Evolutionary conservation across 805 yeast species (phyloP), one percentile per base, ranked within the genome.

Genomic region (Ogataea corticis): DNA sequence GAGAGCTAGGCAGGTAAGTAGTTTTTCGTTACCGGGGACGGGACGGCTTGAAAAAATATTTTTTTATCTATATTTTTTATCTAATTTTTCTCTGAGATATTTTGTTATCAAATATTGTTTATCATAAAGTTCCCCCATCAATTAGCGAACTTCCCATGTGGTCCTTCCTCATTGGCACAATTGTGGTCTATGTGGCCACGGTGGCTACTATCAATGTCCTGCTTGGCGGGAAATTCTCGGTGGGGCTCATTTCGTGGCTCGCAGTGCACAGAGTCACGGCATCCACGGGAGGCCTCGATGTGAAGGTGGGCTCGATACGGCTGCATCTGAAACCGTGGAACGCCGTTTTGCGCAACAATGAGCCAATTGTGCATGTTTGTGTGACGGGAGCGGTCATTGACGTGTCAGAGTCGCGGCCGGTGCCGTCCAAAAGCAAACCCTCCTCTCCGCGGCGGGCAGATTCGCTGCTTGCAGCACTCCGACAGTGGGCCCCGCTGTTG

Each of bases 191-290:
- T 34, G 35, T 46, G 31, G 47, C 41, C 3, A 11, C 39, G 27
- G 31, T 54, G 11, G 23, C 44, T 11, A 17, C 48, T 3, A 21
- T 50, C n/a, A 53, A 58, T 21, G 17, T 51, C n/a, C 25, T 49
- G 4, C 46, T 58, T 0, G 44, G 51, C n/a, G 54, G 54, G 9
- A 53, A 42, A 33, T 52, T 46, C 2, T 51, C 61, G 3, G 34
- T 62, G 13, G 55, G 58, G 6, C 45, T 59, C 28, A 35, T 61
- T 9, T 56, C 62, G 3, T 59, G 62, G 64, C 39, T 59, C 21
- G 46, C 50, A 19, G 14, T 61, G 11, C 41, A 54, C 21, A 39
- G 55, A 19, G 36, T 62, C 5, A 44, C 45, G 3, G 31, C 50
- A 13, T 36, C 48, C 16, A 23, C 48, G 9, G 17, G 42, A 4